Evolutionary conservation across 441 rosid genomes (phyloP).

Genomic region (Lepidium campestre): DNA sequence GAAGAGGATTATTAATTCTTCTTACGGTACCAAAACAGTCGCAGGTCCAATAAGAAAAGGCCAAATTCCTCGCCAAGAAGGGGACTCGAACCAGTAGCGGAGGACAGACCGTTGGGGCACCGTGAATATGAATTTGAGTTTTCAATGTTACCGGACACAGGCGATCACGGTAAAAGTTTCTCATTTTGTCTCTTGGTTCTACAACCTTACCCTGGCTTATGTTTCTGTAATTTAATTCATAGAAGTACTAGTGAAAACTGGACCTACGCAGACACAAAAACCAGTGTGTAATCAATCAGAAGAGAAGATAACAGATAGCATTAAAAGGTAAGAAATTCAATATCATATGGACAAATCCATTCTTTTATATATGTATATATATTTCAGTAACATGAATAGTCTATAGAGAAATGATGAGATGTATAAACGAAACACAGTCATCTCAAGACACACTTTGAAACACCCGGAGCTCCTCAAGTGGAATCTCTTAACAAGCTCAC

Average conservation of each 20-base stretch:
- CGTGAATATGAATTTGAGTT: constrained; percentile 46
- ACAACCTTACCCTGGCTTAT: constrained; percentile 6
- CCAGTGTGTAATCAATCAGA: constrained; percentile 34
- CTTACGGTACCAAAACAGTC: constrained; percentile 4
- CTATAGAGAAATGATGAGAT: background rate
- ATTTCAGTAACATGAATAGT: too few relatives aligned
- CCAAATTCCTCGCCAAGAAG: constrained; percentile 50
- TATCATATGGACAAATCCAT: background rate
- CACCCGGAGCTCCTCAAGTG: constrained; percentile 59
- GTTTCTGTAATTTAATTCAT: background rate
- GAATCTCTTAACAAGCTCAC: constrained; percentile 70
- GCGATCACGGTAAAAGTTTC: constrained; percentile 47
- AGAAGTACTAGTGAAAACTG: constrained; percentile 74
- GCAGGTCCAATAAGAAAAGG: constrained; percentile 51
- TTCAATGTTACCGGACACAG: constrained; percentile 44
- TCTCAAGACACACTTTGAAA: constrained; percentile 74
- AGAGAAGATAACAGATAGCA: constrained; percentile 64
- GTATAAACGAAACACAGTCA: constrained; percentile 40
- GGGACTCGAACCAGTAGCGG: constrained; percentile 73
- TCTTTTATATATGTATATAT: background rate
- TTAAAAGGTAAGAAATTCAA: constrained; percentile 42
- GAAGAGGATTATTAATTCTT: constrained; percentile 14
- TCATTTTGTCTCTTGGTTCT: background rate
- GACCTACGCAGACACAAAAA: constrained; percentile 64
- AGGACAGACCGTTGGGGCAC: constrained; percentile 45